Evolutionary conservation across 1,284 basidiomycete species (phyloP).

Genomic region (Moniliella sp.): DNA sequence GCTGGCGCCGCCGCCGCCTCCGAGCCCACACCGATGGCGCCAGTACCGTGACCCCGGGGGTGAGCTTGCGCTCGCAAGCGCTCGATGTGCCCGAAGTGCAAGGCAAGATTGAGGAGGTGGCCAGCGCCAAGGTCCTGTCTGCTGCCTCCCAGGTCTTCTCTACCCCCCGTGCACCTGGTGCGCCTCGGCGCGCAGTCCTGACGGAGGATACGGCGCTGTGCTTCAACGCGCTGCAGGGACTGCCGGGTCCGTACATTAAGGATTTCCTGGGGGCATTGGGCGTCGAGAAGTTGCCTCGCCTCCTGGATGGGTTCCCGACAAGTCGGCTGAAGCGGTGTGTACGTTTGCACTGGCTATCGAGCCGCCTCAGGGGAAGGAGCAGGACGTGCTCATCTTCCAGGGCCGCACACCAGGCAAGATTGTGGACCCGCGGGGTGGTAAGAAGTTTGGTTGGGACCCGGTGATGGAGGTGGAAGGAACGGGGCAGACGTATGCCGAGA

Average conservation of each 20-base stretch:
- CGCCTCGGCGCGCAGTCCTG: slow-evolving; percentile 67
- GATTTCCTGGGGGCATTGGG: slow-evolving; percentile 35
- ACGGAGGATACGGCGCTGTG: slow-evolving; percentile 89
- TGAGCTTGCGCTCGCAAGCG: neutral
- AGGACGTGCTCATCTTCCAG: slow-evolving; percentile 49
- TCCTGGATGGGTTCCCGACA: slow-evolving; percentile 65
- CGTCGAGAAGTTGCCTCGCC: slow-evolving; percentile 47
- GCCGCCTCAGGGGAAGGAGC: too few species aligned
- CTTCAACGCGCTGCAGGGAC: slow-evolving; percentile 64
- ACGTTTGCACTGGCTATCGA: slow-evolving; percentile 67
- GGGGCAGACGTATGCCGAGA: slow-evolving; percentile 74
- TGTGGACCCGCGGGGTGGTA: slow-evolving; percentile 59
- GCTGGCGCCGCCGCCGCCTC: slow-evolving; percentile 1
- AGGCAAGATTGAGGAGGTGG: slow-evolving; percentile 74
- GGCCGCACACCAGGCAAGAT: slow-evolving; percentile 69
- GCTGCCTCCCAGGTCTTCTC: slow-evolving; percentile 53
- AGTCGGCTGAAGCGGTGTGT: slow-evolving; percentile 66
- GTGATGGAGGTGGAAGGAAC: slow-evolving; percentile 55
- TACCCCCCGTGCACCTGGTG: slow-evolving; percentile 40
- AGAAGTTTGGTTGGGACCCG: slow-evolving; percentile 70
- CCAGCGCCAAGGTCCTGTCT: slow-evolving; percentile 63
- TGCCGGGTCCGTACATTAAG: slow-evolving; percentile 94
- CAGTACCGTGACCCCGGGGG: too few species aligned
- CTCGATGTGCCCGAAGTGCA: slow-evolving; percentile 62
- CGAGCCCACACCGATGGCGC: too few species aligned